Evolutionary conservation across 805 yeast genomes (phyloP).

Genomic region (Pichia membranifaciens): DNA sequence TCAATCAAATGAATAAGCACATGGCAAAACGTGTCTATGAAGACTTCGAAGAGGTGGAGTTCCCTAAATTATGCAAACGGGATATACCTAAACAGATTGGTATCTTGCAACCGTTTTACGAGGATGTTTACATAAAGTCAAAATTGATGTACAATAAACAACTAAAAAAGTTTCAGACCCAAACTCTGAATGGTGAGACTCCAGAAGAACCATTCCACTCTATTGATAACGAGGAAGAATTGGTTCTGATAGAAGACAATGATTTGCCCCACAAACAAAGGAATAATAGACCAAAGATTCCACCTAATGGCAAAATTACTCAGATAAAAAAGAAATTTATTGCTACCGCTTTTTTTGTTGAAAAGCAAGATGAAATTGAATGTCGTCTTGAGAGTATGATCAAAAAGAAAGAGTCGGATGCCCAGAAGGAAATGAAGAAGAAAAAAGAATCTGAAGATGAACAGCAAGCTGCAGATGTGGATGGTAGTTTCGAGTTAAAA

Average conservation of each 20-base stretch:
- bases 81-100: slow-evolving; percentile 52
- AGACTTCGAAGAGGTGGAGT: slow-evolving; percentile 54
- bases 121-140: slow-evolving; percentile 37
- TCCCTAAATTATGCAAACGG: slow-evolving; percentile 46
- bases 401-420: neutral
- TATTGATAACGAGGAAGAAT: slow-evolving; percentile 33
- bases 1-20: slow-evolving; percentile 39
- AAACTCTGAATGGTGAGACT: slow-evolving; percentile 17
- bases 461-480: too few relatives aligned
- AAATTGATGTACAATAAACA: slow-evolving; percentile 37
- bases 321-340: slow-evolving; percentile 59
- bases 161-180: slow-evolving; percentile 35
- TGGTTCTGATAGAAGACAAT: slow-evolving; percentile 72
- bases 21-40: slow-evolving; percentile 50
- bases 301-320: slow-evolving; percentile 84
- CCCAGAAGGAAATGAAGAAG: neutral
- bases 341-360: slow-evolving; percentile 49
- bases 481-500: too few relatives aligned
- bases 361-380: slow-evolving; percentile 28
- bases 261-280: slow-evolving; percentile 76
- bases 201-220: slow-evolving; percentile 19
- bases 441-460: too few relatives aligned
- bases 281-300: slow-evolving; percentile 69
- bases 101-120: slow-evolving; percentile 50
- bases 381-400: slow-evolving; percentile 3